A percentile compares a stretch with the other conserved stretches of the same genome.
Evolutionary conservation across 2,329 filamentous ascomycete species (phyloP).

Genomic region (Aspergillus awamori): DNA sequence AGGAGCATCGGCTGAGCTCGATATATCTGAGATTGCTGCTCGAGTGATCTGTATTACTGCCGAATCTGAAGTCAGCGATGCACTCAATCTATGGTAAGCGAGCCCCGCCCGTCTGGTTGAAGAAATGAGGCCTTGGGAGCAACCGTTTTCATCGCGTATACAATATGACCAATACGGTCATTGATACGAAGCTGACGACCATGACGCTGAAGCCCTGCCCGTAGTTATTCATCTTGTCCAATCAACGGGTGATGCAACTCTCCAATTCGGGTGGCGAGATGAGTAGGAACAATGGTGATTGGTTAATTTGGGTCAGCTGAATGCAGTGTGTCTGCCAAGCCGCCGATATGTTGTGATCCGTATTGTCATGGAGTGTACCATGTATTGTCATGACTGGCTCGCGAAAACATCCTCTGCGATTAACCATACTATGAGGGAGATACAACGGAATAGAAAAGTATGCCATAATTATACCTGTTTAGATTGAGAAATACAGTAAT

Average conservation of each 20-base stretch:
- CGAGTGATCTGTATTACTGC: neutral
- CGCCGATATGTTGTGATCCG: neutral
- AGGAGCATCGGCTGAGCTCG: neutral
- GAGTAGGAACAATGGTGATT: conserved; percentile 10
- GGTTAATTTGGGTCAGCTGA: conserved; percentile 19
- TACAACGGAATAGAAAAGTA: too few relatives aligned
- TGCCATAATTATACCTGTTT: too few relatives aligned
- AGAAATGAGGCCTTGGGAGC: neutral
- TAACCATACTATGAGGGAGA: neutral
- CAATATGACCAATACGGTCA: neutral
- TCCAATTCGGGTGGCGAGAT: neutral
- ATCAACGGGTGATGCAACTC: neutral
- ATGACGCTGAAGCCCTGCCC: neutral
- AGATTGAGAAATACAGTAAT: too few relatives aligned
- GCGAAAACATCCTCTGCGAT: neutral
- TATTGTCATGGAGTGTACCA: neutral
- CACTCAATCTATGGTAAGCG: neutral
- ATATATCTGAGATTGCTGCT: neutral
- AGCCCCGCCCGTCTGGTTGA: neutral
- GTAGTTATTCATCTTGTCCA: conserved; percentile 19
- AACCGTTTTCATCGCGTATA: neutral
- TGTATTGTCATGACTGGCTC: neutral
- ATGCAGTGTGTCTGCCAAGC: conserved; percentile 16
- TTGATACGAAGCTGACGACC: neutral
- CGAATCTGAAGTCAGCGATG: neutral